Base-by-base conservation (phyloP, 192 early-diverging fungal genomes). In the Coemansia sp. region DNA sequence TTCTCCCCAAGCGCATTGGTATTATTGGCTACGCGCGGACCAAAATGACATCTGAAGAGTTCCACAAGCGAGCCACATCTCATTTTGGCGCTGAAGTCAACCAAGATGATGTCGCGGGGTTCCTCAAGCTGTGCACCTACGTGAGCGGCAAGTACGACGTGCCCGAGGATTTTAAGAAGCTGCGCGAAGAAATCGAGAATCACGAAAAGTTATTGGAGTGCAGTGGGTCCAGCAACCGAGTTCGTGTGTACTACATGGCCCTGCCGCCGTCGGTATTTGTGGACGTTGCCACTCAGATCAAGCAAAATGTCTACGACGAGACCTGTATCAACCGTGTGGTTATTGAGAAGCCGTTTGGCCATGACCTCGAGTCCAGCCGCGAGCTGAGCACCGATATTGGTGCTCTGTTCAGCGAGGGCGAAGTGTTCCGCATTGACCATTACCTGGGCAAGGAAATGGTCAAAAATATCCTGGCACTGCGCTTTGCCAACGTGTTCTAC, bases 381-480 rank as follows among this genome's bases (percentile, higher is more conserved):
- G 75, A 83, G 60, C 81, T 98, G 8, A 84, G 76, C 34, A 53
- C 52, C n/a, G 82, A 85, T 2, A 76, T 98, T 26, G 84, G 86
- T 21, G 74, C 80, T 8, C 70, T 90, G 48, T 98, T 90, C 81
- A 69, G 70, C 12, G 95, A 98, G 58, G 82, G 93, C 21, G 94
- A 96, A 87, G 91, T 95, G 46, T 97, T 93, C 82, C 88, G 95
- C 49, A 98, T 98, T 59, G 95, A 98, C 68, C 95, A 98, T 70
- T 98, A 98, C 59, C 84, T 98, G 28, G 95, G 95, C 55, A 98
- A 98, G 71, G 95, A 98, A 64, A 98, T 98, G 95, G 94, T 98
- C 59, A 98, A 98, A 78, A 95, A 95, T 67, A 74, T 98, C 46
- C 89, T 94, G 82, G 86, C 90, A 7, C 59, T 98, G 50, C 84